A percentile compares a stretch with the other conserved stretches of the same genome.
phyloP scores from a whole-genome alignment of 306 rosid species.

The Datisca glomerata region DNA sequence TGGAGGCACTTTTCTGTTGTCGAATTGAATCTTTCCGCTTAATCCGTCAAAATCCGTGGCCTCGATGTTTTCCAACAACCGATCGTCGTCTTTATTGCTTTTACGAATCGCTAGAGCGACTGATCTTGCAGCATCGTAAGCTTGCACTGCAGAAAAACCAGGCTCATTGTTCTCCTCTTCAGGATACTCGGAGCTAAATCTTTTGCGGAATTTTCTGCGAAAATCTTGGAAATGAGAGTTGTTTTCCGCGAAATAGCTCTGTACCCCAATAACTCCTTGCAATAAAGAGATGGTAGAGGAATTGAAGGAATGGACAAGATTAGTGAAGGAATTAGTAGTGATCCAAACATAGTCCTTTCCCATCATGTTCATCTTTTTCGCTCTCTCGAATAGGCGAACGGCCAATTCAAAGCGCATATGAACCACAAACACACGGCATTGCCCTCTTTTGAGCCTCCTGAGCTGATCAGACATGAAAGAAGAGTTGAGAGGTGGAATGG shows the following conservation, averaged over 20 bases:
- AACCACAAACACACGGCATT: slow-evolving; percentile 31
- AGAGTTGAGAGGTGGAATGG: slow-evolving; percentile 26
- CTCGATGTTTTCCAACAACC: slow-evolving; percentile 20
- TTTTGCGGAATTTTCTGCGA: slow-evolving; percentile 10
- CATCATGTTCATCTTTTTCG: slow-evolving; percentile 33
- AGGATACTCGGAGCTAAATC: slow-evolving; percentile 19
- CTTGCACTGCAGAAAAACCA: slow-evolving; percentile 26
- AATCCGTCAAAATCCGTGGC: slow-evolving; percentile 17
- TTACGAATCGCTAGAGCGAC: slow-evolving; percentile 24
- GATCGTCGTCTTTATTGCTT: slow-evolving; percentile 4
- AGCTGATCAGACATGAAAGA: slow-evolving; percentile 26
- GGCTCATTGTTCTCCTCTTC: slow-evolving; percentile 30
- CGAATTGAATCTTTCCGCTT: slow-evolving; percentile 16
- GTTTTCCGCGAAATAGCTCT: slow-evolving; percentile 19
- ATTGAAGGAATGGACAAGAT: slow-evolving; percentile 37
- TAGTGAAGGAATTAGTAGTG: slow-evolving; percentile 33
- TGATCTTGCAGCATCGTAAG: slow-evolving; percentile 36
- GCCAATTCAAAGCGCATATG: slow-evolving; percentile 26
- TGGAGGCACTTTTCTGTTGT: slow-evolving; percentile 10
- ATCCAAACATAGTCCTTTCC: slow-evolving; percentile 44
- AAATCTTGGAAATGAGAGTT: slow-evolving; percentile 10
- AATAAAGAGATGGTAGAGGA: slow-evolving; percentile 24
- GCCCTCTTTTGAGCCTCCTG: slow-evolving; percentile 21
- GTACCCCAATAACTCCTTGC: slow-evolving; percentile 43
- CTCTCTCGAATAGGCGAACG: slow-evolving; percentile 20